A percentile compares a stretch with the other conserved stretches of the same genome.
These are phyloP conservation scores for Lasiodiplodia sp. DNA, from an alignment of 2,329 filamentous ascomycete species.

Conservation along the genomic window DNA sequence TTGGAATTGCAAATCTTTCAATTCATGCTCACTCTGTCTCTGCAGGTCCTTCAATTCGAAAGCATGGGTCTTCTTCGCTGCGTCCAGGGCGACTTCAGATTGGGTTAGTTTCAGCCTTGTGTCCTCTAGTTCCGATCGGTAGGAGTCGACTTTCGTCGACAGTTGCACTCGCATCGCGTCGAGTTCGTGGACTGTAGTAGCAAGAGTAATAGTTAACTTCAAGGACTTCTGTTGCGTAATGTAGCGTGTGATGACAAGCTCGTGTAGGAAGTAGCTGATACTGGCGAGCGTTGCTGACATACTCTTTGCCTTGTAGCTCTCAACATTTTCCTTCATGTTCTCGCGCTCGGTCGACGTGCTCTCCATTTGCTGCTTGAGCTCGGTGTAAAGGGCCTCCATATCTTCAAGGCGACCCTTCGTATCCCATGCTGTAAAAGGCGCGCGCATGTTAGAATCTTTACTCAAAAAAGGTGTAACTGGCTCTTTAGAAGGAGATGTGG, in stretches of 20 bases:
- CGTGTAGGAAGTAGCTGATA: conserved; percentile 8
- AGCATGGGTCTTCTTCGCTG: conserved; percentile 59
- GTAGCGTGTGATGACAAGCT: conserved; percentile 21
- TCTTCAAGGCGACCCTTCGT: conserved; percentile 77
- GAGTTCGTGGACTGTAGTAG: conserved; percentile 60
- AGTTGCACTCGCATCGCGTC: conserved; percentile 61
- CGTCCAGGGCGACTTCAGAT: conserved; percentile 59
- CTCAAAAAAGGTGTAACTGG: conserved; percentile 62
- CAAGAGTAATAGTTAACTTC: conserved; percentile 30
- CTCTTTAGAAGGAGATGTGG: conserved; percentile 27
- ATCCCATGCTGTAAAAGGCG: conserved; percentile 75
- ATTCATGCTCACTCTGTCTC: conserved; percentile 62
- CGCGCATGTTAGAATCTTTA: conserved; percentile 71
- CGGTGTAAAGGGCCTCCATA: conserved; percentile 76
- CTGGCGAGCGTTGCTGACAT: conserved; percentile 43
- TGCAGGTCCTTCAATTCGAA: conserved; percentile 60
- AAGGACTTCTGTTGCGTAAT: conserved; percentile 31
- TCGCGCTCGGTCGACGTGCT: conserved; percentile 72
- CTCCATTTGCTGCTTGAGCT: conserved; percentile 76
- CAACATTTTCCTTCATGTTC: conserved; percentile 75
- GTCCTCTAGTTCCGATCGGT: conserved; percentile 74
- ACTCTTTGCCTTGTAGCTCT: conserved; percentile 78
- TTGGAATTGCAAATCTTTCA: conserved; percentile 62
- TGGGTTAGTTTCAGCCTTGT: conserved; percentile 60
- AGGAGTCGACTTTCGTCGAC: conserved; percentile 58